Evolutionary conservation across 2,329 filamentous ascomycete genomes (phyloP), one percentile per base, ranked within the genome.

Genomic region (Pseudocercospora vitis): DNA sequence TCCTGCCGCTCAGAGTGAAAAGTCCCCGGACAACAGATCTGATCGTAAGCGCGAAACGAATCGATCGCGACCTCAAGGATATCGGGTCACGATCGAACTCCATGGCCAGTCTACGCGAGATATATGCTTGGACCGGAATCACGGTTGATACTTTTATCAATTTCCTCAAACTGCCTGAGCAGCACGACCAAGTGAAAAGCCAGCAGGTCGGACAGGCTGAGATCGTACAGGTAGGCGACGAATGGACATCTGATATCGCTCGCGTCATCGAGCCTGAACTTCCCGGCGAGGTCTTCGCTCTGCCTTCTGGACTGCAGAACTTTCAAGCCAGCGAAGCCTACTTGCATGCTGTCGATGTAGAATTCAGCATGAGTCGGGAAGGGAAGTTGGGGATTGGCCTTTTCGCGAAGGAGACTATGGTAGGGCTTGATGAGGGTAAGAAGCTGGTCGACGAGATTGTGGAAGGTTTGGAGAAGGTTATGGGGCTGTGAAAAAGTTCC

Each of bases 91-190:
- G 72, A 1, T 78, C 76, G 42, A 83, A 83, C 64, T 78, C 81
- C 0, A 74, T 74, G 1, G 83, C 83, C 0, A 83, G 83, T 1
- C 73, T 96, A 1, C 82, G 81, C 73, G 85, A 95, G 68, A 85
- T 96, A 31, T 71, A 77, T 16, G 70, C 78, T 12, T 96, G 90
- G 90, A 92, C 88, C 0, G 87, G 86, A 0, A 72, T 90, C 1
- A 75, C 71, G 50, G 70, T 95, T 1, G 81, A 88, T 61, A 84
- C 81, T 0, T 92, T 89, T 72, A 83, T 96, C 63, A 96, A 96
- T 68, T 94, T 95, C 60, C 70, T 95, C 14, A 83, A 77, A 48
- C 69, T 84, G 4, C 80, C 80, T 1, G 57, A 61, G 2, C 59
- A 60, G 1, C 18, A 14, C 4, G 9, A 23, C n/a, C 60, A 63